Percentiles rank a stretch among this genome's conserved stretches.
Evolutionary conservation across 2,329 filamentous ascomycete species (phyloP).

Genomic region (Alternaria sp.): DNA sequence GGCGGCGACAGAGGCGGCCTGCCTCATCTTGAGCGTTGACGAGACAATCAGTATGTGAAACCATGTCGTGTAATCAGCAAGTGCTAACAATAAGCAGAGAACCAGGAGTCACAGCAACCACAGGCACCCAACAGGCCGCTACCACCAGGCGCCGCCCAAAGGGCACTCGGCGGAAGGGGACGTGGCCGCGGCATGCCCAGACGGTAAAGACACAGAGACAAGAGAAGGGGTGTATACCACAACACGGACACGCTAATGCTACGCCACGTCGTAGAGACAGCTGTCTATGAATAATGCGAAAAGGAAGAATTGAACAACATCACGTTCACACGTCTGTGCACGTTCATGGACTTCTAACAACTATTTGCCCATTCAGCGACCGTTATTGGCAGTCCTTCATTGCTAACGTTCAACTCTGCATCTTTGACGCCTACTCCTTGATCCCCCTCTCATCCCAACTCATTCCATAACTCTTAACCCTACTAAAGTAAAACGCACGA

Average conservation of each 20-base stretch:
- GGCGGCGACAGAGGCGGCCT: constrained; percentile 92
- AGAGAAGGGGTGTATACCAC: constrained; percentile 28
- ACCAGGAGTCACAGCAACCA: constrained; percentile 88
- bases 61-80: not conserved
- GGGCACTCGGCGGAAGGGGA: constrained; percentile 82
- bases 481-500: constrained; percentile 65
- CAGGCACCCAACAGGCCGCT: constrained; percentile 77
- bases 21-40: constrained; percentile 93
- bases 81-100: constrained; percentile 59
- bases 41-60: constrained; percentile 83
- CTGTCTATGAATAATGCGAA: constrained; percentile 44
- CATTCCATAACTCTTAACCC: constrained; percentile 66
- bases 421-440: constrained; percentile 2
- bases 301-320: constrained; percentile 11
- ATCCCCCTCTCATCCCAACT: constrained; percentile 32
- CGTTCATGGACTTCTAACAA: not conserved
- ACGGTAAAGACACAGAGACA: constrained; percentile 58
- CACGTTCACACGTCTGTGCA: not conserved
- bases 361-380: not conserved
- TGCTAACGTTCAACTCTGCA: not conserved
- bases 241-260: constrained; percentile 21
- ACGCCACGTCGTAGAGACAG: constrained; percentile 20
- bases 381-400: not conserved
- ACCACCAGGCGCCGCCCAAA: constrained; percentile 75
- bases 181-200: constrained; percentile 75